Percentiles rank a stretch among this genome's conserved stretches.
These are phyloP conservation scores for Chaetomium tenue DNA, from an alignment of 495 filamentous ascomycete species.

Conservation along the genomic window DNA sequence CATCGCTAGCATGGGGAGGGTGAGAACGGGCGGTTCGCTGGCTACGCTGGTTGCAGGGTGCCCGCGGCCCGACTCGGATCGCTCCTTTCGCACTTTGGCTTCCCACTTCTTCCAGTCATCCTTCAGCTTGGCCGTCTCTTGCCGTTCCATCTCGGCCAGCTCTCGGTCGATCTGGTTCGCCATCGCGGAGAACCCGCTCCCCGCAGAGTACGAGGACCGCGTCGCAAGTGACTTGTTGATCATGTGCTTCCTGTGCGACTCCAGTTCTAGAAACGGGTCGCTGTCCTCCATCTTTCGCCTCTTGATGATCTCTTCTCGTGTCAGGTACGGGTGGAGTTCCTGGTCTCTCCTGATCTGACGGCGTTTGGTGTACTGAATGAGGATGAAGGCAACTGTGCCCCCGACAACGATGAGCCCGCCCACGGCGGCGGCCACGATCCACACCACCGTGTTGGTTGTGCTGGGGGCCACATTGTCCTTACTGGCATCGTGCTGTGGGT, in stretches of 20 bases:
- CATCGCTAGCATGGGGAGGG: conserved; percentile 33
- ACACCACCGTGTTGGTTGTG: conserved; percentile 21
- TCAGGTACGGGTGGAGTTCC: conserved; percentile 26
- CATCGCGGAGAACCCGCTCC: conserved; percentile 15
- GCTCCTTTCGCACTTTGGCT: conserved; percentile 30
- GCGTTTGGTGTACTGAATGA: conserved; percentile 29
- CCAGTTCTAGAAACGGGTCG: conserved; percentile 36
- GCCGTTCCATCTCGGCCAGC: conserved; percentile 21
- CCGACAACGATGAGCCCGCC: conserved; percentile 33
- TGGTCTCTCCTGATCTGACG: conserved; percentile 24
- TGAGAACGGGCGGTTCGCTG: conserved; percentile 25
- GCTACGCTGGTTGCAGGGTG: conserved; percentile 28
- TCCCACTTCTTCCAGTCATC: conserved; percentile 39
- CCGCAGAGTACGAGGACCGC: conserved; percentile 31
- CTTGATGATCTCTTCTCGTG: conserved; percentile 23
- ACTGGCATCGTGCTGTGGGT: neutral
- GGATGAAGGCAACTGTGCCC: conserved; percentile 27
- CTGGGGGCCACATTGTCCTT: neutral
- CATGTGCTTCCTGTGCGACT: conserved; percentile 42
- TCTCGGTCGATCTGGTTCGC: conserved; percentile 17
- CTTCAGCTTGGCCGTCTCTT: conserved; percentile 26
- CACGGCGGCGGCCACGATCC: conserved; percentile 37
- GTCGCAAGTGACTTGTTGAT: conserved; percentile 50
- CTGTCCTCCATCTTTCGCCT: conserved; percentile 30
- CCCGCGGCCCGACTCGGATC: conserved; percentile 29